Conservation (phyloP, 768 basidiomycete species). For the Asterophora lycoperdoides region DNA sequence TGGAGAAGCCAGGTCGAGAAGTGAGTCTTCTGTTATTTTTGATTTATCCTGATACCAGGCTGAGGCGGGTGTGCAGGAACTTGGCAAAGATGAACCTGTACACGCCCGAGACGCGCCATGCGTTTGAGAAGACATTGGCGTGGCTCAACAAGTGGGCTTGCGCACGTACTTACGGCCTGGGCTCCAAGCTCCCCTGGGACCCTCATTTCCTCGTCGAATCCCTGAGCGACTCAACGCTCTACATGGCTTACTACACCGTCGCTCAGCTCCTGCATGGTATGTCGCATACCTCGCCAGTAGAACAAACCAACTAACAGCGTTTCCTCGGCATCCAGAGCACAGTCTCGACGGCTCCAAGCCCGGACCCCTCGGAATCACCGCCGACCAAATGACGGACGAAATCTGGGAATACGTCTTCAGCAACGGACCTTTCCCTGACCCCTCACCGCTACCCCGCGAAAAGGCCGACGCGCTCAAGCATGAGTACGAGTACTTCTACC, state of each 20-base stretch:
- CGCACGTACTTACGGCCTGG: slow-evolving; percentile 95
- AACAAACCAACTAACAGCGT: not conserved
- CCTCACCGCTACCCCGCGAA: slow-evolving; percentile 62
- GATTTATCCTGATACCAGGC: slow-evolving; percentile 2
- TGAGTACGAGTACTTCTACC: slow-evolving; percentile 96
- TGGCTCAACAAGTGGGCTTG: slow-evolving; percentile 99
- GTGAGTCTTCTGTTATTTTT: slow-evolving; percentile 39
- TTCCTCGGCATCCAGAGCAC: slow-evolving; percentile 37
- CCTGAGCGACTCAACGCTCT: slow-evolving; percentile 95
- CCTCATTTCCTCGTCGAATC: slow-evolving; percentile 95
- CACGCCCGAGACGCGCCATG: slow-evolving; percentile 85
- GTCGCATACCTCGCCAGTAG: too few relatives aligned
- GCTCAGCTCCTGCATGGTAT: slow-evolving; percentile 87
- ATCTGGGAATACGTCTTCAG: slow-evolving; percentile 94
- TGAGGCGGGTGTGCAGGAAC: slow-evolving; percentile 42
- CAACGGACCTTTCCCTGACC: slow-evolving; percentile 68
- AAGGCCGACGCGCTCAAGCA: slow-evolving; percentile 83
- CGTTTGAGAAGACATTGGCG: slow-evolving; percentile 84
- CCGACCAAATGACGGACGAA: slow-evolving; percentile 96
- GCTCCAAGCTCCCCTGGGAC: slow-evolving; percentile 96
- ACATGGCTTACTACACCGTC: slow-evolving; percentile 98
- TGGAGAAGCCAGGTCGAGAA: slow-evolving; percentile 87
- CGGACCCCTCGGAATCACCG: slow-evolving; percentile 79
- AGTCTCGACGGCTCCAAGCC: slow-evolving; percentile 74
- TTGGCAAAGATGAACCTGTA: slow-evolving; percentile 87